A percentile compares a stretch with the other conserved stretches of the same genome.
Evolutionary conservation across 768 basidiomycete species (phyloP).

Genomic region (Krasilnikovozyma curviuscula): DNA sequence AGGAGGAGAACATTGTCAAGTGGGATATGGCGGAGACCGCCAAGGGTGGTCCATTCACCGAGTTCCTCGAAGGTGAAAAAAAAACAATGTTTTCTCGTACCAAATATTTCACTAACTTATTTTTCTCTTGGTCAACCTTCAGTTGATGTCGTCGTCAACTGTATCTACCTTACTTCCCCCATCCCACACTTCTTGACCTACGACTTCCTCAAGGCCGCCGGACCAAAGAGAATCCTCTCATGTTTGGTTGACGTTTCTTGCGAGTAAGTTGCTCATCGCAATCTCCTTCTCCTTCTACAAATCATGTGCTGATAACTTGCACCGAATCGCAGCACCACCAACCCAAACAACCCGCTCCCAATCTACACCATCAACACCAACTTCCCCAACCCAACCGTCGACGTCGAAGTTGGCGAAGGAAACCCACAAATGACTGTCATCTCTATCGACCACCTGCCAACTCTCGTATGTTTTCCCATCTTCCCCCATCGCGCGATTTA

Average conservation of each 20-base stretch:
- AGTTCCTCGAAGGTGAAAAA: slow-evolving; percentile 60
- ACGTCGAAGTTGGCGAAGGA: slow-evolving; percentile 53
- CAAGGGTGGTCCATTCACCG: slow-evolving; percentile 86
- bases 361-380: slow-evolving; percentile 85
- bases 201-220: slow-evolving; percentile 47
- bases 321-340: slow-evolving; percentile 43
- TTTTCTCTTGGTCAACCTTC: not conserved
- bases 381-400: slow-evolving; percentile 75
- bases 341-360: slow-evolving; percentile 93
- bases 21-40: slow-evolving; percentile 96
- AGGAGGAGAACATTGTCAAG: slow-evolving; percentile 80
- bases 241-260: slow-evolving; percentile 95
- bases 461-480: slow-evolving; percentile 34
- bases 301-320: not conserved
- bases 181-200: slow-evolving; percentile 29
- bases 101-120: not conserved
- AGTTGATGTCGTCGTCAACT: slow-evolving; percentile 97
- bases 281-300: not conserved
- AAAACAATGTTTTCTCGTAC: no score
- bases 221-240: slow-evolving; percentile 44
- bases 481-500: no score
- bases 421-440: slow-evolving; percentile 61
- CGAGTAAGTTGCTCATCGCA: slow-evolving; percentile 33
- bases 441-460: slow-evolving; percentile 93
- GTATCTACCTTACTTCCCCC: slow-evolving; percentile 66